Evolutionary conservation across 2,329 filamentous ascomycete species (phyloP), one percentile per base, ranked within the genome.

Genomic region (Cercospora janseana): DNA sequence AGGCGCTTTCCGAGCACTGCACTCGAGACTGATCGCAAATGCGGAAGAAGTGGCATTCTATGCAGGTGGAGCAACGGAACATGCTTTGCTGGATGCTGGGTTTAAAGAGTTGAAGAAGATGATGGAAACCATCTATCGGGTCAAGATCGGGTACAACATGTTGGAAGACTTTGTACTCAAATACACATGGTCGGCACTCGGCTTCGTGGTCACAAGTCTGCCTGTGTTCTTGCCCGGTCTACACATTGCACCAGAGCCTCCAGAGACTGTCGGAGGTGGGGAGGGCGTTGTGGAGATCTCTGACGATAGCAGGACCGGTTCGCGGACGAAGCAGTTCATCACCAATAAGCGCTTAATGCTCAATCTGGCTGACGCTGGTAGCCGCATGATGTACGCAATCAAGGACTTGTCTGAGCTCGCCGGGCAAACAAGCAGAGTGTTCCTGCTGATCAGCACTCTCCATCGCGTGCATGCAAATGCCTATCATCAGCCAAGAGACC

Each of bases 381-480:
- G 92, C 20, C 82, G 93, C 38, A 96, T 98, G 89, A 98, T 98
- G 93, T 98, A 98, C 75, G 93, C 88, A 55, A 95, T 98, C 76
- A 98, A 98, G 72, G 94, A 98, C 65, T 81, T 98, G 27, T 91
- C 91, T 1, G 93, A 98, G 68, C 77, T 98, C 26, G 93, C 93
- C 4, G 93, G 93, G 16, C 94, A 97, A 72, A 98, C 93, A 0
- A 95, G 89, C 51, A 84, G 93, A 35, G 91, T 98, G 9, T 98
- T 96, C 73, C 94, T 90, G 8, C 79, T 98, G 31, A 94, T 98
- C 64, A 92, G 90, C 35, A 95, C 93, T 0, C 79, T 98, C 20
- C 93, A 98, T 66, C 84, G 93, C 24, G 91, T 94, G 1, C 91
- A 98, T 64, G 90, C 93, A 42, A 81, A 90, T 63, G 87, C 91